phyloP scores from a whole-genome alignment of 1,284 basidiomycete species.

The Heterobasidion irregulare region DNA sequence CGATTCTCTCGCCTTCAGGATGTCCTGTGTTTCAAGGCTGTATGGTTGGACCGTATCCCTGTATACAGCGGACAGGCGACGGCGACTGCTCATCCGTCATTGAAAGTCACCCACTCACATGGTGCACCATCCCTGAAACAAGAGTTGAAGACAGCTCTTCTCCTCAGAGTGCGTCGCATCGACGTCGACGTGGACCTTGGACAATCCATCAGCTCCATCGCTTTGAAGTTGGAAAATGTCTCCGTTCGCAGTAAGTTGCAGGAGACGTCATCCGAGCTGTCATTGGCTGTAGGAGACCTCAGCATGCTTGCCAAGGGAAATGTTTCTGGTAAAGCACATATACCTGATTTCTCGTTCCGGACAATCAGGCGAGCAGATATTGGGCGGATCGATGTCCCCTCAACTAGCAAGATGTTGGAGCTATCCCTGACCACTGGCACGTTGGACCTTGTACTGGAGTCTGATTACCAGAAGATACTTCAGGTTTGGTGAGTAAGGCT shows the following conservation, averaged over 20 bases:
- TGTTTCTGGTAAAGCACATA: slow-evolving; percentile 60
- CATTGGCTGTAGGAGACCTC: slow-evolving; percentile 58
- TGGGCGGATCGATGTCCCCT: slow-evolving; percentile 10
- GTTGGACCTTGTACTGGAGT: slow-evolving; percentile 60
- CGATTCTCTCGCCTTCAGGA: slow-evolving; percentile 80
- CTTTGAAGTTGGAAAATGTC: slow-evolving; percentile 54
- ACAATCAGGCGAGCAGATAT: slow-evolving; percentile 55
- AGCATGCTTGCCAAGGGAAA: slow-evolving; percentile 63
- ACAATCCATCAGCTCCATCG: slow-evolving; percentile 60
- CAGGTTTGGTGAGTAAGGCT: slow-evolving; percentile 60
- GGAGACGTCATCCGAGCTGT: slow-evolving; percentile 49
- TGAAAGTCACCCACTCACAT: slow-evolving; percentile 9
- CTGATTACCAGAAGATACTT: slow-evolving; percentile 70
- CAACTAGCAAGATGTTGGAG: slow-evolving; percentile 49
- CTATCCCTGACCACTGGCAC: slow-evolving; percentile 72
- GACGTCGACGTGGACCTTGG: slow-evolving; percentile 72
- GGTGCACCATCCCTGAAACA: slow-evolving; percentile 23
- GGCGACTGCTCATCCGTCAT: slow-evolving; percentile 12
- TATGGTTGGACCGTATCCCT: slow-evolving; percentile 83
- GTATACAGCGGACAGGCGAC: slow-evolving; percentile 42
- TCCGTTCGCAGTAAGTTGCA: slow-evolving; percentile 55
- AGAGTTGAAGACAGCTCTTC: slow-evolving; percentile 47
- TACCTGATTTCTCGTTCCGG: slow-evolving; percentile 70
- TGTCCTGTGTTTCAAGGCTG: slow-evolving; percentile 82
- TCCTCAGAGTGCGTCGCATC: slow-evolving; percentile 66